Conservation (phyloP, 495 filamentous ascomycete genomes). For the Chaetomium tenue region DNA sequence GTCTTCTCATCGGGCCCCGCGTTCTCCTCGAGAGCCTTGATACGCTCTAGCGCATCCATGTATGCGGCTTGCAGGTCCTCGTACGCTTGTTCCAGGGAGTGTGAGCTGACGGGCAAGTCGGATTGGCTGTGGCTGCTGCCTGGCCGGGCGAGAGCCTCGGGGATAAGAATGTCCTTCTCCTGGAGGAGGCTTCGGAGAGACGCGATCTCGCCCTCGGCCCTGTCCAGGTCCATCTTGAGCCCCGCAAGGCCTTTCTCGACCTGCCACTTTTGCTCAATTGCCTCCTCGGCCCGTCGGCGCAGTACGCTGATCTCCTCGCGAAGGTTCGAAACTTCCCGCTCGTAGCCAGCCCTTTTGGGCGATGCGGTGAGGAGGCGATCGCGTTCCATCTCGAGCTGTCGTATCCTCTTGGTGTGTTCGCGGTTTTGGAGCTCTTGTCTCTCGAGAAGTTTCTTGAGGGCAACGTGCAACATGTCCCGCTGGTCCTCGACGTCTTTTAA, state of each 20-base stretch:
- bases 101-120: conserved; percentile 55
- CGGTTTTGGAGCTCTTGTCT: conserved; percentile 78
- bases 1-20: conserved; percentile 51
- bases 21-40: conserved; percentile 54
- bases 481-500: conserved; percentile 91
- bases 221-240: conserved; percentile 95
- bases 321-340: conserved; percentile 73
- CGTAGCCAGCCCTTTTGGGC: conserved; percentile 72
- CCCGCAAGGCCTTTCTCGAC: conserved; percentile 91
- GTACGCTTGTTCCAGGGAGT: conserved; percentile 76
- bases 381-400: conserved; percentile 72
- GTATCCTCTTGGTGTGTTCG: conserved; percentile 75
- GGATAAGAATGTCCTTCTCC: conserved; percentile 80
- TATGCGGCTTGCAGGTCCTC: conserved; percentile 68
- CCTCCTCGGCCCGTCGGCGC: conserved; percentile 87
- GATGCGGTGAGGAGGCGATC: conserved; percentile 67
- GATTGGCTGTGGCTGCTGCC: conserved; percentile 36
- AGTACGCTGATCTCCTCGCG: conserved; percentile 82
- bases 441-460: conserved; percentile 81
- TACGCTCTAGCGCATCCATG: conserved; percentile 52
- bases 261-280: conserved; percentile 93
- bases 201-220: conserved; percentile 86
- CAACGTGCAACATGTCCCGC: conserved; percentile 84
- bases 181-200: conserved; percentile 75
- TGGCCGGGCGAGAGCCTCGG: conserved; percentile 52